phyloP scores from a whole-genome alignment of 768 basidiomycete species.

The Boletus fagicola region DNA sequence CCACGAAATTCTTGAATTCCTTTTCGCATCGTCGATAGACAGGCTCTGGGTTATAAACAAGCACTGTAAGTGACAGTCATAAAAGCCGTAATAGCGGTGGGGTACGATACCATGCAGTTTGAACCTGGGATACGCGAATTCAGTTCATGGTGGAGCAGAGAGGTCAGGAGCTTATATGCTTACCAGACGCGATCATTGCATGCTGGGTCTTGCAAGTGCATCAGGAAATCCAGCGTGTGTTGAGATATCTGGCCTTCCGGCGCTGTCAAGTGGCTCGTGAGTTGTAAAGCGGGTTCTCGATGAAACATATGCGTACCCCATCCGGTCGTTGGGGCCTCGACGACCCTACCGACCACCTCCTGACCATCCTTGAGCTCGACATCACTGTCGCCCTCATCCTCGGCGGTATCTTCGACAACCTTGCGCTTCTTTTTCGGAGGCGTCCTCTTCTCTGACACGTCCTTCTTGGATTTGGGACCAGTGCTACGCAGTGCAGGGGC shows the following conservation, averaged over 20 bases:
- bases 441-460: conserved; percentile 15
- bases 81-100: background rate
- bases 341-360: conserved; percentile 69
- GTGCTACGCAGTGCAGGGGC: background rate
- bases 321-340: conserved; percentile 82
- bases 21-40: conserved; percentile 60
- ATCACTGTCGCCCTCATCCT: conserved; percentile 37
- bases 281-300: background rate
- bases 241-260: conserved; percentile 83
- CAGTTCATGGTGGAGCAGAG: background rate
- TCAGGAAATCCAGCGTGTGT: conserved; percentile 80
- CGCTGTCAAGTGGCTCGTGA: conserved; percentile 42
- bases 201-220: conserved; percentile 64
- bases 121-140: conserved; percentile 55
- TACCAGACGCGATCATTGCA: conserved; percentile 87
- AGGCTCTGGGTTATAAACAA: conserved; percentile 19
- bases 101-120: conserved; percentile 61
- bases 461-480: conserved; percentile 24
- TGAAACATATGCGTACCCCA: conserved; percentile 45
- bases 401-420: conserved; percentile 9
- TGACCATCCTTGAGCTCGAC: conserved; percentile 59
- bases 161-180: conserved; percentile 8
- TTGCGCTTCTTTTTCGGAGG: conserved; percentile 28
- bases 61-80: background rate
- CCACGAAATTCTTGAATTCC: conserved; percentile 87